Base-by-base conservation (phyloP, 495 filamentous ascomycete species). In the Podospora appendiculata region DNA sequence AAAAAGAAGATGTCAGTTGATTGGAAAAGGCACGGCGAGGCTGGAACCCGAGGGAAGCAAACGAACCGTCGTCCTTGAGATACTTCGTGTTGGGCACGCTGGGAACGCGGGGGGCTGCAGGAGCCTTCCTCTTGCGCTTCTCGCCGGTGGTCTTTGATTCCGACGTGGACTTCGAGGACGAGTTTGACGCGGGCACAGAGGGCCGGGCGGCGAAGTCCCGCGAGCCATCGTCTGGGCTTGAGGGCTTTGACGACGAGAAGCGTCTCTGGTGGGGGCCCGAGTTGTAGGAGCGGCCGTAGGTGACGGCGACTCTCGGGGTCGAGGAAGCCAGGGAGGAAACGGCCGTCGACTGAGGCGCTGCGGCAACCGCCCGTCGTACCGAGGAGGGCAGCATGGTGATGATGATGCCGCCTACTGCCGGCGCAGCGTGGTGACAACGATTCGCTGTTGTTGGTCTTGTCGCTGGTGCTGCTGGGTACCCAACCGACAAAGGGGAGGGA, bases 81-180 rank as follows among this genome's bases (percentile, higher is more conserved):
- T 91, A 81, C 59, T 87, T 83, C 41, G 89, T 95, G 56, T 85
- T 88, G 45, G 89, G 89, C 36, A 95, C 89, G 64, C 86, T 89
- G 32, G 88, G 89, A 33, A 91, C 78, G 58, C 72, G 74, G 32
- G 69, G 68, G 41, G 73, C 54, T 8, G 54, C 58, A 9, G 56
- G n/a, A 35, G 60, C 42, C 61, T 76, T 75, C 46, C 65, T 60
- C 63, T 66, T 70, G 51, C 72, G 63, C 68, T 77, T 78, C 57
- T 77, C 73, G 34, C 69, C 62, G 25, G 25, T 25, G 25, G 25
- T 25, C 40, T 62, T 55, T 19, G 67, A 25, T 25, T 25, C 25
- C 3, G 38, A 41, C 2, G 38, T 12, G 3, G 38, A 12, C 12
- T 51, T 50, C 72, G 75, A 40, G 66, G 61, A 11, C 63, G 58